Conservation (phyloP, 345 rosid species). For the Salix exigua region DNA sequence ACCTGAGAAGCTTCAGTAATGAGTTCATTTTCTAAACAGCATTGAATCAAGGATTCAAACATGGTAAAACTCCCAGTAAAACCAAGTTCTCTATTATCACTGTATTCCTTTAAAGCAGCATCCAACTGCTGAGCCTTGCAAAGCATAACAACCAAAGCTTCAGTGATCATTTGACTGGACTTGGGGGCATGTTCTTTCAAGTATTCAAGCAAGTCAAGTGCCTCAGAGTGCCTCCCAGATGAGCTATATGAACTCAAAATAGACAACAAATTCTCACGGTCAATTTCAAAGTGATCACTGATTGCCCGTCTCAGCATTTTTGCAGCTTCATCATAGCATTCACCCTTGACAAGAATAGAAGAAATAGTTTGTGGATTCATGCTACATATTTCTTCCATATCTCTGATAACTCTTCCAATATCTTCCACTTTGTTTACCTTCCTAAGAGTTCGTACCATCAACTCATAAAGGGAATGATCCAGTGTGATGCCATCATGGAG, state of each 20-base stretch:
- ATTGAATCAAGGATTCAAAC: constrained; percentile 67
- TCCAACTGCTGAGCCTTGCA: constrained; percentile 64
- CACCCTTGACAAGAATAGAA: constrained; percentile 74
- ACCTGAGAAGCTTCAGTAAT: constrained; percentile 78
- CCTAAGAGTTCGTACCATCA: constrained; percentile 48
- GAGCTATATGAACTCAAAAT: constrained; percentile 72
- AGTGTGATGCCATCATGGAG: constrained; percentile 52
- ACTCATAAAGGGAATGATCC: constrained; percentile 51
- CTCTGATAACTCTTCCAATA: constrained; percentile 56
- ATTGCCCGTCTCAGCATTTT: constrained; percentile 63
- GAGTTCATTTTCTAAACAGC: constrained; percentile 58
- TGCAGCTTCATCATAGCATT: constrained; percentile 80
- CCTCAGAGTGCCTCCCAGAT: constrained; percentile 72
- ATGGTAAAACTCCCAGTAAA: constrained; percentile 45
- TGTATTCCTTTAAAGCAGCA: constrained; percentile 69
- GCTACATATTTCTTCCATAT: constrained; percentile 62
- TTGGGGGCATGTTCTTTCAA: constrained; percentile 50
- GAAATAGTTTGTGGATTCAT: constrained; percentile 60
- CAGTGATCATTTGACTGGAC: constrained; percentile 50
- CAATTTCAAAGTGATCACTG: constrained; percentile 44
- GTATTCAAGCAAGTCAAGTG: constrained; percentile 70
- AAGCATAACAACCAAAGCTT: constrained; percentile 62
- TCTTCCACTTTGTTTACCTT: constrained; percentile 53
- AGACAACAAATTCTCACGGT: constrained; percentile 55
- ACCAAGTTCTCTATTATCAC: constrained; percentile 39